Conservation (phyloP, 495 filamentous ascomycete species). For the Annulohypoxylon stygium region DNA sequence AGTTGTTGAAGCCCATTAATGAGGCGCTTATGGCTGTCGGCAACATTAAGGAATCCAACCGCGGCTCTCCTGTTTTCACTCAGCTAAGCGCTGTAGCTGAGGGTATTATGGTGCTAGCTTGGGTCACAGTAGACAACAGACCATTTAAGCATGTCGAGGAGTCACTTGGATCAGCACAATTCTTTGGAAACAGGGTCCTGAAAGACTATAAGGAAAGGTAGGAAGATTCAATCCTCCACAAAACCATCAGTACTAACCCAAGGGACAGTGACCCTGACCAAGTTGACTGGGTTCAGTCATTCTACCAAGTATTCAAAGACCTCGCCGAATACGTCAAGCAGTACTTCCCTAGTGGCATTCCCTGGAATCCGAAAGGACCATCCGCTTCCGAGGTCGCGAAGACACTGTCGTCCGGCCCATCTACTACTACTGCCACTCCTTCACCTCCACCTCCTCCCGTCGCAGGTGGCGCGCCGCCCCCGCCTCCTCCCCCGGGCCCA, state of each 20-base stretch:
- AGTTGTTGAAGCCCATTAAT: conserved; percentile 81
- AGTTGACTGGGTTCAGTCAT: conserved; percentile 87
- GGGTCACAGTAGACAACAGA: conserved; percentile 83
- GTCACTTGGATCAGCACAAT: conserved; percentile 81
- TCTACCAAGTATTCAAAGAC: conserved; percentile 86
- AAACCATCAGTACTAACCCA: conserved; percentile 12
- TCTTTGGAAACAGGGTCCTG: conserved; percentile 91
- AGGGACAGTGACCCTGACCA: conserved; percentile 75
- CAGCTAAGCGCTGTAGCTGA: conserved; percentile 90
- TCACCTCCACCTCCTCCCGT: conserved; percentile 68
- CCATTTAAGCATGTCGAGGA: conserved; percentile 86
- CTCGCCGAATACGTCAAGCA: conserved; percentile 84
- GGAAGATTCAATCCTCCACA: conserved; percentile 47
- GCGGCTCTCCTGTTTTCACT: conserved; percentile 75
- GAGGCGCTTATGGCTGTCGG: conserved; percentile 79
- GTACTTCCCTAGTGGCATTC: conserved; percentile 81
- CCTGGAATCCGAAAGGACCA: conserved; percentile 88
- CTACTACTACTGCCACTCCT: conserved; percentile 50
- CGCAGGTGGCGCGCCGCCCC: conserved; percentile 65
- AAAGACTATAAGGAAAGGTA: conserved; percentile 93
- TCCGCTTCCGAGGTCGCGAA: conserved; percentile 77
- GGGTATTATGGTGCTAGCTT: conserved; percentile 84
- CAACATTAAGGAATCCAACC: conserved; percentile 82
- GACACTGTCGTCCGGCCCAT: conserved; percentile 53
- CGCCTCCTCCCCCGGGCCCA: conserved; percentile 78